phyloP scores from a whole-genome alignment of 176 grass and related monocot genomes.

The Eragrostis nindensis region DNA sequence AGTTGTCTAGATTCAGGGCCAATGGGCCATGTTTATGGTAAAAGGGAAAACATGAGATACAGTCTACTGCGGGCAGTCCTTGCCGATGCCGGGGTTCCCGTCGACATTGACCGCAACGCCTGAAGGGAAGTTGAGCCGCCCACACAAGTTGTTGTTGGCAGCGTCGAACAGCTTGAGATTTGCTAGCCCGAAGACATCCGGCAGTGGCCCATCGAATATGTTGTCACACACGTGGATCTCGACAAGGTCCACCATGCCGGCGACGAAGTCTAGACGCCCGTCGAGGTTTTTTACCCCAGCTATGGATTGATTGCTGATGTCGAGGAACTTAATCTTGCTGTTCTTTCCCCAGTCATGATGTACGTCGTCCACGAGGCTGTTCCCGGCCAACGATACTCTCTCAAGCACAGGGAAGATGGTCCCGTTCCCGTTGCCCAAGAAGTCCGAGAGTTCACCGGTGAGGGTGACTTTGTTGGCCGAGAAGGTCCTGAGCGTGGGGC shows the following conservation, averaged over 20 bases:
- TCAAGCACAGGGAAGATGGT: neutral
- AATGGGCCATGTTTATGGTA: too few species aligned
- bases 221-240: slow-evolving; percentile 1
- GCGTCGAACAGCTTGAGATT: slow-evolving; percentile 25
- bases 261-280: neutral
- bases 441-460: neutral
- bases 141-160: slow-evolving; percentile 12
- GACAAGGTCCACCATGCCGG: slow-evolving; percentile 14
- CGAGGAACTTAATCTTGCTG: slow-evolving; percentile 31
- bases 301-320: neutral
- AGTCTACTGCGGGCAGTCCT: neutral
- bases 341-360: neutral
- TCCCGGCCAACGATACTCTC: neutral
- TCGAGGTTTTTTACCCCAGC: neutral
- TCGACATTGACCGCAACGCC: neutral
- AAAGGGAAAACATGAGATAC: too few species aligned
- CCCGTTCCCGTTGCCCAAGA: neutral
- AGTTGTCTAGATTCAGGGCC: too few species aligned
- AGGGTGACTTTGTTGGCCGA: slow-evolving; percentile 9
- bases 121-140: neutral
- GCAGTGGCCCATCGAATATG: neutral
- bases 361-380: neutral
- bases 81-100: slow-evolving; percentile 6
- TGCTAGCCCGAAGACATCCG: neutral
- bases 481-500: slow-evolving; percentile 3